These are phyloP conservation scores for Herpotrichia juniperi DNA, from an alignment of 2,329 filamentous ascomycete species.

Conservation along the genomic window DNA sequence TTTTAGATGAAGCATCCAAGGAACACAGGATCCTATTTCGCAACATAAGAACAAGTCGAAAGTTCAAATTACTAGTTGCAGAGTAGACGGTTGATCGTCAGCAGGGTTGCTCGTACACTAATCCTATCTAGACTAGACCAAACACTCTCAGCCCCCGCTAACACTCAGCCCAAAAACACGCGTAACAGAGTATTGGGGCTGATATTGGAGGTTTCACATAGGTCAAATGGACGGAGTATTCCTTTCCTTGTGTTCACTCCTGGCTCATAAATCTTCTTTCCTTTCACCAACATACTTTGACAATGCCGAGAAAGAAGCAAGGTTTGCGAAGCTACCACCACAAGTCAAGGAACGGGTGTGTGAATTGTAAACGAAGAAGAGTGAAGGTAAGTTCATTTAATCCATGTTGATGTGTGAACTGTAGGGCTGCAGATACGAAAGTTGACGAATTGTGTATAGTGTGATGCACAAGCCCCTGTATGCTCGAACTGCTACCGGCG, in stretches of 20 bases:
- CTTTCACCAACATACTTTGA: background rate
- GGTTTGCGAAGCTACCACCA: conserved; percentile 18
- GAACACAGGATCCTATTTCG: background rate
- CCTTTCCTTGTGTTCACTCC: background rate
- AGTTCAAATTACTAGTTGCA: background rate
- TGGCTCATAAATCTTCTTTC: background rate
- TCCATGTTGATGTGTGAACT: background rate
- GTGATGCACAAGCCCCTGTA: conserved; percentile 15
- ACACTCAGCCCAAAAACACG: background rate
- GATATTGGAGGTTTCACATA: background rate
- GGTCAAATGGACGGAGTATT: background rate
- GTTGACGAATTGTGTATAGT: conserved; percentile 7
- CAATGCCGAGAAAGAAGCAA: conserved; percentile 17
- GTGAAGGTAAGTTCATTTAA: conserved; percentile 12
- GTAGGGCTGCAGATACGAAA: background rate
- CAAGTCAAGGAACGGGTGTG: conserved; percentile 18
- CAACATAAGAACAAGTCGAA: background rate
- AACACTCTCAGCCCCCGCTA: background rate
- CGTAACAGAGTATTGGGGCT: background rate
- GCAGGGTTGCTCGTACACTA: conserved; percentile 4
- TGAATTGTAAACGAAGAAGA: conserved; percentile 19
- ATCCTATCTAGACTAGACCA: background rate
- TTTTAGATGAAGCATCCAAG: background rate
- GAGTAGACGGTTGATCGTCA: background rate
- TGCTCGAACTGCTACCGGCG: conserved; percentile 18